phyloP scores from a whole-genome alignment of 179 eudicot species.

The Silene noctiflora region DNA sequence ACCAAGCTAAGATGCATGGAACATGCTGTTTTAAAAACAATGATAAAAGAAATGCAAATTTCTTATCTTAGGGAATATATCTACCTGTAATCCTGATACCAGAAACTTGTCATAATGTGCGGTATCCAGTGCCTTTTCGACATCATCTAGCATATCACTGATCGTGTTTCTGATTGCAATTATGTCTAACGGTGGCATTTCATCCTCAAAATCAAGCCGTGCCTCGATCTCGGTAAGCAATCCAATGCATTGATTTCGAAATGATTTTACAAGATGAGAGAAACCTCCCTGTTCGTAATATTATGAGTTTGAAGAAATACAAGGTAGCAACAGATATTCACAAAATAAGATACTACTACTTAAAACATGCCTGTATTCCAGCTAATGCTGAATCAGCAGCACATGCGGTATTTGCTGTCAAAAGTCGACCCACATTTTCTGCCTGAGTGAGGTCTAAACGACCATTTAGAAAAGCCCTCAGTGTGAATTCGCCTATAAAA shows the following conservation, averaged over 20 bases:
- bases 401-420: conserved; percentile 75
- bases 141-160: conserved; percentile 55
- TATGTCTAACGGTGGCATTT: conserved; percentile 82
- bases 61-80: not conserved
- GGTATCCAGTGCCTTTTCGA: conserved; percentile 70
- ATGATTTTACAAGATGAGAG: conserved; percentile 71
- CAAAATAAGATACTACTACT: conserved; percentile 16
- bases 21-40: not conserved
- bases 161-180: conserved; percentile 38
- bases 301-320: not conserved
- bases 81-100: conserved; percentile 88
- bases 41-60: conserved; percentile 8
- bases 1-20: not conserved
- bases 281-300: conserved; percentile 73
- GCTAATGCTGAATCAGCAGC: conserved; percentile 98
- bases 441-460: conserved; percentile 95
- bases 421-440: conserved; percentile 82
- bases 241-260: conserved; percentile 74
- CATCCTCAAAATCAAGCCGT: conserved; percentile 97
- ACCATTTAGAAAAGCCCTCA: conserved; percentile 93
- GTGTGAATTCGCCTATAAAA: conserved; percentile 86
- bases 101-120: conserved; percentile 91
- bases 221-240: conserved; percentile 95
- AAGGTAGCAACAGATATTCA: not conserved
- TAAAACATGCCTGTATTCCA: conserved; percentile 72